Base-by-base conservation (phyloP, 140 eudicot species). In the Anethum foeniculum region DNA sequence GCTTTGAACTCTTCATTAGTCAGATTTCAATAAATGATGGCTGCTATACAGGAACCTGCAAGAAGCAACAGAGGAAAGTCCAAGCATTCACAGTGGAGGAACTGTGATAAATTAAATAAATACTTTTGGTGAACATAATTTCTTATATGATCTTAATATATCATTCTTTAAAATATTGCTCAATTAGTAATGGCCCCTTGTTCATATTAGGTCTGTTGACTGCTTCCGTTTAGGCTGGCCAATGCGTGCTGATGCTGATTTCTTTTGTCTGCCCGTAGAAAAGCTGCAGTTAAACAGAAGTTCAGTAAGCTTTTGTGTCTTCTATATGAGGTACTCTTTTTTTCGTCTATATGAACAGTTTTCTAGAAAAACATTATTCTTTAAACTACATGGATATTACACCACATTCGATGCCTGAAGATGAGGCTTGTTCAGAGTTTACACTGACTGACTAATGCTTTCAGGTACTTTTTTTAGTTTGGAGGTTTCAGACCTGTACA, bases 191-290 rank as follows among this genome's bases (percentile, higher is more conserved):
- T 46, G 84, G 44, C 30, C 64, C 18, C 41, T 79, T 62, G 16
- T 27, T 9, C 75, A 18, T 81, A 79, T 52, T 77, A 94, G 97
- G 98, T 96, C 99, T 3, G 98, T 88, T 34, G 99, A 93, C 84
- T 96, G 99, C 80, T 96, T 96, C 56, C 93, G 98, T 47, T 84
- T 96, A 86, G 99, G 99, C 74, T 96, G 99, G 99, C 99, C 99
- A 38, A 96, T 96, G 99, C 97, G 98, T 65, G 97, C 98, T 79
- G 99, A 91, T 91, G 97, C 97, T 51, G 99, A 96, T 83, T 96
- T 93, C 83, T 96, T 96, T 80, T 86, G 88, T 72, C 76, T 52
- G 82, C 92, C 96, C 32, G 25, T 68, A 11, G 89, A 82, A 79
- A 69, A 77, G 49, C 89, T 38, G 9, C 82, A 44, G 65, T 76